A percentile compares a stretch with the other conserved stretches of the same genome.
These are phyloP conservation scores for Trypanosoma brucei DNA, from an alignment of 208 protist species.

Conservation along the genomic window DNA sequence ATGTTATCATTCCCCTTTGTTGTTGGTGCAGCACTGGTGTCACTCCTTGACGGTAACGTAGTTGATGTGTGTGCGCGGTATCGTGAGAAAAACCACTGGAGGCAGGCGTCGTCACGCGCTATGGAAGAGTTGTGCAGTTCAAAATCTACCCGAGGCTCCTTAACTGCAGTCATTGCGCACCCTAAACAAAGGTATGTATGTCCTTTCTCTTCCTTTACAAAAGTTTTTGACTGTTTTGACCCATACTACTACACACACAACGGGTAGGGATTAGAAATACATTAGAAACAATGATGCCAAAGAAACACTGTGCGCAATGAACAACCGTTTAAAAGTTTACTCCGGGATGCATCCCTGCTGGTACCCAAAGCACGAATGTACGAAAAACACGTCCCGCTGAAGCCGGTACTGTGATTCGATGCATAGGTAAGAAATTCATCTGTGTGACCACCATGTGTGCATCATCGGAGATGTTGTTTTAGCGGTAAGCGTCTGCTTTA, in stretches of 20 bases:
- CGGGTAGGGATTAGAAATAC: background rate
- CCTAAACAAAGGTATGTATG: background rate
- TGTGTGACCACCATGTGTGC: no score
- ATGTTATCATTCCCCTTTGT: background rate
- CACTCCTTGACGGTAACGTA: background rate
- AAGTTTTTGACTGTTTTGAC: background rate
- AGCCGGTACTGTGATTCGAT: no score
- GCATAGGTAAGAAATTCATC: no score
- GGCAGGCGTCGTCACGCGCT: conserved; percentile 33
- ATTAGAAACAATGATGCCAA: no score
- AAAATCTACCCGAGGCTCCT: conserved; percentile 6
- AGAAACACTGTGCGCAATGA: no score
- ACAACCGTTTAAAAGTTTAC: no score
- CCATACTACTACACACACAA: background rate
- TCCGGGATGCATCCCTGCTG: no score
- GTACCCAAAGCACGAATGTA: no score
- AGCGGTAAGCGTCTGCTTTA: no score
- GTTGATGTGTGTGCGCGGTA: background rate
- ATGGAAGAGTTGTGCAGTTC: conserved; percentile 18
- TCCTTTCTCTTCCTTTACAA: background rate
- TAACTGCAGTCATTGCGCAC: background rate
- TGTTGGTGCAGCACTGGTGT: background rate
- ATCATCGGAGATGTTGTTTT: no score
- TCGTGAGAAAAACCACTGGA: conserved; percentile 38
- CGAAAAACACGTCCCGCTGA: no score